Evolutionary conservation across 148 eudicot genomes (phyloP), one percentile per base, ranked within the genome.

Genomic region (Suaeda aralocaspica): DNA sequence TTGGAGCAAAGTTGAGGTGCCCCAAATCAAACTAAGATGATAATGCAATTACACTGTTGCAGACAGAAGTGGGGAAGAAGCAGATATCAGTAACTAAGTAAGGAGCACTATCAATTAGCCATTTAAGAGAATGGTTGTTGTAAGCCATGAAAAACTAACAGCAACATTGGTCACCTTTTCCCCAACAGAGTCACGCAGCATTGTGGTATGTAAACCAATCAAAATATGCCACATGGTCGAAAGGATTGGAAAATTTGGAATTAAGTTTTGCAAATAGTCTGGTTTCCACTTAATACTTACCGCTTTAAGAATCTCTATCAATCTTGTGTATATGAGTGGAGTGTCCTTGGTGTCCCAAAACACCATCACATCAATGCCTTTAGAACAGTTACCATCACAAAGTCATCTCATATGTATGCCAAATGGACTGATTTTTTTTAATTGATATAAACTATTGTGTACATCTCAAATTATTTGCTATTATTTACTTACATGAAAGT

Each of bases 241-340:
- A 46, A 0, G 13, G 57, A 69, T 30, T 59, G 34, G 33, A 36
- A 61, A 19, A 9, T 26, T 46, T 66, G 44, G 67, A 19, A 19
- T 24, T 16, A 25, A 65, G 59, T 34, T 34, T 26, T 55, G 64
- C 26, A 5, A 22, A 5, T 52, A 76, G 59, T 64, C 52, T 34
- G 74, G 53, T 50, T 70, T 4, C 79, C 70, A 63, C 60, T 69
- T 15, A 42, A 62, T 64, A 16, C 41, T 46, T 65, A n/a, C n/a
- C n/a, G n/a, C n/a, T n/a, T n/a, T n/a, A n/a, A n/a, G n/a, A n/a
- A n/a, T n/a, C n/a, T n/a, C n/a, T n/a, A n/a, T n/a, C n/a, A n/a
- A n/a, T n/a, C n/a, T n/a, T n/a, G n/a, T 65, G 13, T 29, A 13
- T 15, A 45, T 56, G 34, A 76, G 79, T 70, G 79, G 79, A 76